Percentiles rank a stretch among this genome's conserved stretches.
Evolutionary conservation across 176 grass and related monocot species (phyloP).

Genomic region (Aegilops longissima): DNA sequence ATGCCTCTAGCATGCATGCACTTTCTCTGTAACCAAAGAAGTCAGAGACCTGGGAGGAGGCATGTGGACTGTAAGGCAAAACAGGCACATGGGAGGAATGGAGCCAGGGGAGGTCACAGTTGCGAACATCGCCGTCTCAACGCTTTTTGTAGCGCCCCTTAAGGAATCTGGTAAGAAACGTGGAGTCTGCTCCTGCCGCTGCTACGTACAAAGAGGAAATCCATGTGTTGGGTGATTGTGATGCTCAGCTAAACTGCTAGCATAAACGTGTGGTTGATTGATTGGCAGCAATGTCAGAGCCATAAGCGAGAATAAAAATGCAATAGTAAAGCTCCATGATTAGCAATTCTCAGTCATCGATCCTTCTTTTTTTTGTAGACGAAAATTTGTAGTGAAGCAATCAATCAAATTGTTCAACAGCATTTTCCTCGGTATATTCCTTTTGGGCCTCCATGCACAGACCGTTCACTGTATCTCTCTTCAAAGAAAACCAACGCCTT

Average conservation of each 20-base stretch:
- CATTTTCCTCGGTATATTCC: too few relatives aligned
- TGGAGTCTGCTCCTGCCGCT: neutral
- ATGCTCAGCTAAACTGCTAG: neutral
- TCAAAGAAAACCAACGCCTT: too few relatives aligned
- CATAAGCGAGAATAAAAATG: neutral
- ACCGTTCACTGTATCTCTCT: too few relatives aligned
- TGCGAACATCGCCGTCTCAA: neutral
- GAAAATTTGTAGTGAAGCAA: too few relatives aligned
- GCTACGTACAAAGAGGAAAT: neutral
- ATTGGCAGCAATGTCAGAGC: neutral
- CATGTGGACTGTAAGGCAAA: too few relatives aligned
- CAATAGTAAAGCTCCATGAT: too few relatives aligned
- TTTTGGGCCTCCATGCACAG: too few relatives aligned
- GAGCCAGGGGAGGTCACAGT: neutral
- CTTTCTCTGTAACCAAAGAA: too few relatives aligned
- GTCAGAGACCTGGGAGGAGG: too few relatives aligned
- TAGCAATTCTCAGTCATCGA: neutral
- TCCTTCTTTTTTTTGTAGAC: neutral
- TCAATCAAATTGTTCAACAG: too few relatives aligned
- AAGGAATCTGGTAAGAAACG: slow-evolving; percentile 49
- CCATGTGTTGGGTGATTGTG: neutral
- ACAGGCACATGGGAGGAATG: neutral
- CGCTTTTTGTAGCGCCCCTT: neutral
- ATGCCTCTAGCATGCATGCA: too few relatives aligned
- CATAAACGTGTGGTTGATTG: neutral